Percentiles rank a stretch among this genome's conserved stretches.
Conservation (phyloP, 2,329 filamentous ascomycete genomes). For the Truncatella angustata region DNA sequence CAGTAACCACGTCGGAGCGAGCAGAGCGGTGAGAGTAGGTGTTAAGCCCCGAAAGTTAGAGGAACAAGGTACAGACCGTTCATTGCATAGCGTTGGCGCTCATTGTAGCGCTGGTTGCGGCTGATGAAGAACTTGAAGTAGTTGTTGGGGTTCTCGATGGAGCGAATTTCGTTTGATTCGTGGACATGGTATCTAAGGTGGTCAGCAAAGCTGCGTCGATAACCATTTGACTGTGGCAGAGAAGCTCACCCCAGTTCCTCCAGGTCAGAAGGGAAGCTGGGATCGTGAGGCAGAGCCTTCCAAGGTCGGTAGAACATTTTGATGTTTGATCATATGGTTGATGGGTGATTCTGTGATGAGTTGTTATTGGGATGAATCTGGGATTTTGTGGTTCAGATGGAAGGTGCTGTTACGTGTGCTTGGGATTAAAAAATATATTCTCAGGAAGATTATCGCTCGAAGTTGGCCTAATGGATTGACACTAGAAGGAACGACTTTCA, state of each 20-base stretch:
- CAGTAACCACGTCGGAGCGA: neutral
- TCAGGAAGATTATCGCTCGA: no score
- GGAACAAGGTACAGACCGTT: constrained; percentile 55
- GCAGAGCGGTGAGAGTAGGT: no score
- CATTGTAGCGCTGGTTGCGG: constrained; percentile 74
- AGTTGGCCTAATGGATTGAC: no score
- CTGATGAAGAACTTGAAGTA: constrained; percentile 75
- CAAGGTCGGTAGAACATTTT: constrained; percentile 75
- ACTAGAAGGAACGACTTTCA: no score
- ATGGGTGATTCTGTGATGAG: neutral
- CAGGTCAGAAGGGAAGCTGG: constrained; percentile 63
- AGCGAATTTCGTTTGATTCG: constrained; percentile 70
- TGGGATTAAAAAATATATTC: no score
- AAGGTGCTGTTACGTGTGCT: neutral
- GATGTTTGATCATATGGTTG: neutral
- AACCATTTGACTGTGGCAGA: no score
- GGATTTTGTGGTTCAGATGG: no score
- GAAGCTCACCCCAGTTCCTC: constrained; percentile 69
- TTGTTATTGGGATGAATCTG: neutral
- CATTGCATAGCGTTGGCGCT: constrained; percentile 70
- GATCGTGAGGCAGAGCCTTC: constrained; percentile 68
- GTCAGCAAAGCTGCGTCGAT: no score
- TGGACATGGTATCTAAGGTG: constrained; percentile 72
- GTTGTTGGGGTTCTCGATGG: constrained; percentile 62
- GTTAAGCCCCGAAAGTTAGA: neutral